Evolutionary conservation across 306 rosid species (phyloP), one percentile per base, ranked within the genome.

Genomic region (Pyrus betulifolia): DNA sequence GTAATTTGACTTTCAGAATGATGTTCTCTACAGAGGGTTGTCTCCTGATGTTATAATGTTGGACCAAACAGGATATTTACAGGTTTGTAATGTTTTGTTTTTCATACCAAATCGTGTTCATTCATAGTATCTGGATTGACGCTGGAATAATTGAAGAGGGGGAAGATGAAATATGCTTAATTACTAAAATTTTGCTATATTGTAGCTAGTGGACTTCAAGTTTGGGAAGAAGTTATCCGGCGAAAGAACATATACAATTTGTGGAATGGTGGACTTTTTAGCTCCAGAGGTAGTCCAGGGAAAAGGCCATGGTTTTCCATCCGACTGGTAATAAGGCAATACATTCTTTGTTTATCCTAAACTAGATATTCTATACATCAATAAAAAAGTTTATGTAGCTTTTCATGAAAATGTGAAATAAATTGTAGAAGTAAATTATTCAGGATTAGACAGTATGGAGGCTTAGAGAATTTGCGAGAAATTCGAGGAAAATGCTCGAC

Each of bases 241-340:
- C 17, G 91, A 89, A 85, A 88, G 99, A 81, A 91, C 99, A n/a
- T 91, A 80, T 82, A 95, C 99, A 78, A 89, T 91, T 72, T 90
- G 93, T 80, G 99, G 99, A 70, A 89, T 62, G 87, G 90, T 96
- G 17, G 98, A 92, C 84, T 89, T 84, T 8, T 86, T 91, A 71
- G 99, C 99, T 51, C 99, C 99, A 4, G 98, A 92, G 83, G 86
- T 95, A 81, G 90, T 95, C 70, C 89, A 91, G 83, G 99, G 99
- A 77, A 95, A 88, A 85, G 98, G 99, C 84, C 99, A 95, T 70
- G 87, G 97, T 71, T 89, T 92, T 81, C 82, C 93, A 35, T 96
- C 98, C 21, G 99, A 95, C 87, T 91, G 99, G 99, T 95, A 89
- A 88, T 77, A 23, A 51, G 63, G 59, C 76, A 81, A 61, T 68